Evolutionary conservation across 495 filamentous ascomycete species (phyloP).

Genomic region (Aspergillus steynii): DNA sequence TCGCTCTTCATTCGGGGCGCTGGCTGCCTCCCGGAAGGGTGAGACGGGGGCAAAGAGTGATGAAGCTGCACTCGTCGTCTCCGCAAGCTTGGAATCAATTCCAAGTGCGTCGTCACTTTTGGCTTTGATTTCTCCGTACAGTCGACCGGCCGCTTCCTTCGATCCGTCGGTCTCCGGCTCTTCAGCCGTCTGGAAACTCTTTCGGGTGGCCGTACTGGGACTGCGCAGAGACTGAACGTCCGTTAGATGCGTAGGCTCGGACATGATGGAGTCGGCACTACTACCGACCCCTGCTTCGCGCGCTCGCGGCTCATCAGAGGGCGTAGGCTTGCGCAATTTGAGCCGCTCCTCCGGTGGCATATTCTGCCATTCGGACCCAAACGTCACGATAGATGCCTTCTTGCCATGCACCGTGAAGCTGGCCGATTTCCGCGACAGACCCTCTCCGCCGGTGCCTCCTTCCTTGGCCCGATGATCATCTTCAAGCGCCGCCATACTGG

Average conservation of each 20-base stretch:
- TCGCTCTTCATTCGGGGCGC: constrained; percentile 8
- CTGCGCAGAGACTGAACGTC: constrained; percentile 40
- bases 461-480: constrained; percentile 42
- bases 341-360: constrained; percentile 78
- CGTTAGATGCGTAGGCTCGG: constrained; percentile 24
- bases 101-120: constrained; percentile 16
- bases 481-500: constrained; percentile 58
- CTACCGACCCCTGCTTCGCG: constrained; percentile 39
- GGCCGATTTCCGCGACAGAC: constrained; percentile 72
- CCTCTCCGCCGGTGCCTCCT: constrained; percentile 51
- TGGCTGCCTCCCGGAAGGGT: constrained; percentile 3
- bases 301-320: constrained; percentile 43
- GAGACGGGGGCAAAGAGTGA: neutral
- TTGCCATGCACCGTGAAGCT: constrained; percentile 97
- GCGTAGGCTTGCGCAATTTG: constrained; percentile 53
- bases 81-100: constrained; percentile 6
- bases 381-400: constrained; percentile 93
- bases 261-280: constrained; percentile 33
- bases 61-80: neutral
- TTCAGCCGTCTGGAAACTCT: constrained; percentile 31
- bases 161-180: constrained; percentile 21
- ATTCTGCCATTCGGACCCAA: constrained; percentile 85
- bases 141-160: constrained; percentile 16
- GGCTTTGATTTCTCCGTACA: constrained; percentile 15
- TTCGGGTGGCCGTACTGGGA: constrained; percentile 39